Base-by-base conservation (phyloP, 305 asterid species). In the Fraxinus sp. region DNA sequence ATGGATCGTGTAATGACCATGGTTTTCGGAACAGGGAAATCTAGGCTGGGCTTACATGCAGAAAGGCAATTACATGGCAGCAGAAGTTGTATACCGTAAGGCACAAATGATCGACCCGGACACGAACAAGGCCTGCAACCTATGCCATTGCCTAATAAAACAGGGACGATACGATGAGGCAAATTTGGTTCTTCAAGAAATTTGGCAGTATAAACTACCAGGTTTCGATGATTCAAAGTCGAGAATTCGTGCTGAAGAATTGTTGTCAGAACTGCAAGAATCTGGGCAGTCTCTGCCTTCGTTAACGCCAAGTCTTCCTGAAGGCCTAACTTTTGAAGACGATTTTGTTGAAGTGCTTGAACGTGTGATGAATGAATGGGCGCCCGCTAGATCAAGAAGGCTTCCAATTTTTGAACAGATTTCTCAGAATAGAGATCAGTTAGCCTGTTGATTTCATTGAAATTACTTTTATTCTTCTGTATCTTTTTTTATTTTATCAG, bases 31-130 rank as follows among this genome's bases (percentile, higher is more conserved):
- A 68, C 78, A 86, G 90, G 90, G 91, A 1, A 88, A 88, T 32
- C 83, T 90, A 36, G 91, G 87, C 0, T 90, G 91, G 91, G 91
- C 90, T 0, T 90, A 88, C 35, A 88, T 83, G 84, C 90, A 83
- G 79, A 86, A 88, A 36, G 73, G 80, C 2, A 88, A 86, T n/a
- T 88, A 79, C 28, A 78, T 86, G 35, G 82, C 88, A 16, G 92
- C 92, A 0, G 92, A 88, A 79, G 89, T 86, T 1, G 81, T 84
- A 0, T 90, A 88, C 75, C 64, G 85, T 1, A 90, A 87, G 83
- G 91, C 92, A 73, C 91, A 86, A 79, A 85, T 90, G 89, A 85
- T 90, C 3, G 88, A 88, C 7, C 80, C 92, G 7, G 91, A 90
- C 71, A 78, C 86, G n/a, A 88, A 88, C 49, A 90, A 90, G 82